Evolutionary conservation across 1,139 yeast species (phyloP).

Genomic region (Suhomyces terraborum): DNA sequence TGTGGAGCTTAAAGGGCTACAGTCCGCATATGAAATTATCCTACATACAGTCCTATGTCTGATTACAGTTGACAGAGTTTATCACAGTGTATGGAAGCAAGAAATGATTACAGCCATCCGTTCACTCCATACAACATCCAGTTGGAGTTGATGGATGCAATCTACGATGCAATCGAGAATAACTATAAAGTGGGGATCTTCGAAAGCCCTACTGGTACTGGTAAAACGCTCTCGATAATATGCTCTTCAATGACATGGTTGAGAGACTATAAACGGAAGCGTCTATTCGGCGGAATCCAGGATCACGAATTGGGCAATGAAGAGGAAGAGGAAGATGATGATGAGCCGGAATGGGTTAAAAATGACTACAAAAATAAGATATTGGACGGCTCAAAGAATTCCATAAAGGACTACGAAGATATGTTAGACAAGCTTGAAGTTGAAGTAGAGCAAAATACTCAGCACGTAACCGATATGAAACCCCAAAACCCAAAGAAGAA

Average conservation of each 20-base stretch:
- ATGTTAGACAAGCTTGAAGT: constrained; percentile 33
- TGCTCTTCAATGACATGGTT: constrained; percentile 90
- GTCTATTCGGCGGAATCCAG: constrained; percentile 33
- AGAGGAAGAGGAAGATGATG: constrained; percentile 36
- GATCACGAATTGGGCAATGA: no score
- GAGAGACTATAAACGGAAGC: constrained; percentile 54
- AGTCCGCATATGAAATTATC: constrained; percentile 1
- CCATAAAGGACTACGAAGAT: constrained; percentile 42
- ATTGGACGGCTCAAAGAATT: constrained; percentile 30
- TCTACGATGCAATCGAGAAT: constrained; percentile 62
- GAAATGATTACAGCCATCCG: constrained; percentile 63
- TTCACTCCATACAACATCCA: constrained; percentile 81
- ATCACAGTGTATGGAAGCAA: constrained; percentile 1
- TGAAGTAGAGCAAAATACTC: constrained; percentile 19
- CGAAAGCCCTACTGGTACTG: constrained; percentile 96
- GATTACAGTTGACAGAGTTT: neutral
- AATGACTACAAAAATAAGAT: constrained; percentile 42
- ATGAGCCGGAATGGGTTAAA: constrained; percentile 65
- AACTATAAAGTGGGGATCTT: constrained; percentile 74
- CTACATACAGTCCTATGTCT: constrained; percentile 2
- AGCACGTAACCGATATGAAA: constrained; percentile 15
- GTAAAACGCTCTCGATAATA: constrained; percentile 83
- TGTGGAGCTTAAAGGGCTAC: constrained; percentile 2
- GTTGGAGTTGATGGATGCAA: constrained; percentile 68
- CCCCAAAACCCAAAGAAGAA: constrained; percentile 1